Base-by-base conservation (phyloP, 2,329 filamentous ascomycete species). In the Exutisphaerella laricina region DNA sequence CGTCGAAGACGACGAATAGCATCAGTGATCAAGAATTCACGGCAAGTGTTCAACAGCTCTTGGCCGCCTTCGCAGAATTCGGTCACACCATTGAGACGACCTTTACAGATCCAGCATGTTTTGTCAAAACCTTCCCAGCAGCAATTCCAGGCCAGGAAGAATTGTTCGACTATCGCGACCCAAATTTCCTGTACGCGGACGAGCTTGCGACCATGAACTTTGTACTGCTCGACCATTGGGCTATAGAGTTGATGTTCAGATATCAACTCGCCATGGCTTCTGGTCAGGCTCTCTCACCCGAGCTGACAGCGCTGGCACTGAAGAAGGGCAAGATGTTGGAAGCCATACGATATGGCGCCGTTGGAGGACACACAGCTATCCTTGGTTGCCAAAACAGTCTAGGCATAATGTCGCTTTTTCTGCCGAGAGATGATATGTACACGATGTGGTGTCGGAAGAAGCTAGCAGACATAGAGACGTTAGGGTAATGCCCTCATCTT, bases 381-480 rank as follows among this genome's bases (percentile, higher is more conserved):
- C 70, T 94, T 20, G 75, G 82, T 30, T 78, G 85, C 30, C 88
- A 94, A 59, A 80, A 86, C 9, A 80, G 79, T 54, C 68, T 97
- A 25, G 83, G 81, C 1, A 82, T 96, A 45, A 80, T 85, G 2
- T 76, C 79, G 8, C 70, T 95, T 39, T 92, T 92, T 58, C 66
- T 96, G n/a, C 87, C 85, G 0, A 80, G 79, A 50, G 85, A 94
- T 48, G 60, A 70, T 18, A 79, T 73, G 51, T 80, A 94, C 59
- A 77, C 79, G 7, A 80, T 80, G 72, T 97, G 89, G 89, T 75
- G 82, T 50, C 79, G 88, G 48, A 75, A 77, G 54, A 90, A 85
- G 63, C 81, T 94, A 62, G 88, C 87, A 13, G 68, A 78, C 40
- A 73, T 94, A 33, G 90, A 97, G 66, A 74, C 75, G 46, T 70